Base-by-base conservation (phyloP, 1,284 basidiomycete genomes). In the Fistulinella cinereoalba region DNA sequence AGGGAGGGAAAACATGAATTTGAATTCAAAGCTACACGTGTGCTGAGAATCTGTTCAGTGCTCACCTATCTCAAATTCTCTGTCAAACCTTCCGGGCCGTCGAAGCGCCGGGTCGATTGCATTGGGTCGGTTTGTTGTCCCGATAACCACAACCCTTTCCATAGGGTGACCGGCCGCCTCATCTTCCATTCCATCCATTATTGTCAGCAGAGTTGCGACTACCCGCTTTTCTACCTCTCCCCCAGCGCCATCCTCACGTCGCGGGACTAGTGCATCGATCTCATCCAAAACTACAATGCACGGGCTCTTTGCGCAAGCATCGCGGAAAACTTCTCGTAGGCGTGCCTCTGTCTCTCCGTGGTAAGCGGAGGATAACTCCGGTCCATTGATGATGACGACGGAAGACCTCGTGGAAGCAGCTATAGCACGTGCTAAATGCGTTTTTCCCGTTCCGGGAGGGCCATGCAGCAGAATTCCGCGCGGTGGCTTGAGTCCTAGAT, bases 251-350 rank as follows among this genome's bases (percentile, higher is more conserved):
- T 92, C 92, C 60, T 97, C 95, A 37, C 97, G 74, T 44, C 83
- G 77, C 0, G 97, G 97, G 48, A 92, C 96, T 18, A 99, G 70
- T 1, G 95, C 95, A 59, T 99, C 97, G 3, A 99, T 86, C 71
- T 99, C 97, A 61, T 99, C 97, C 36, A 99, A 75, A 24, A 99
- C 87, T 42, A 99, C 82, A 54, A 99, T 92, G 57, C 89, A 94
- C 0, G 96, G 95, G 52, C 84, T 87, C 56, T 85, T 81, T 29
- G 76, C 72, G 42, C 83, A 79, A 0, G 97, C 97, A 56, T 93
- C 84, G 22, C 78, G 79, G 65, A 99, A 99, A 0, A 99, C 85
- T 19, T 87, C 86, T 16, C 96, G 83, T 16, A 99, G 75, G 51
- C 87, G 84, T 4, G 90, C 83, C 65, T 99, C 96, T 1, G 95